phyloP scores from a whole-genome alignment of 306 rosid species.

The Acacia melanoxylon region DNA sequence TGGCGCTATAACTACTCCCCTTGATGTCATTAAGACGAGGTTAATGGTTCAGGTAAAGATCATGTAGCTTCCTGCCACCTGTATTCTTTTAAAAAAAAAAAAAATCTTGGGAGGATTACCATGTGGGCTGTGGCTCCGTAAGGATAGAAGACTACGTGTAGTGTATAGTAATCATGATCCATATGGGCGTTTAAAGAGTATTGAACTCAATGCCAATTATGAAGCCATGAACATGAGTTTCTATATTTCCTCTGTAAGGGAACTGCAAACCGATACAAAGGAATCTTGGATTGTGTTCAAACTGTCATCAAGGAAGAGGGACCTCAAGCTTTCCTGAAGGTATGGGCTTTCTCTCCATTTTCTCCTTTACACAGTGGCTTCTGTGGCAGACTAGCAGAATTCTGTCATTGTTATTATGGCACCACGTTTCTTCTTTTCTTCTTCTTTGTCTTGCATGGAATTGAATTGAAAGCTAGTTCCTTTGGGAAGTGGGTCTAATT shows the following conservation, averaged over 20 bases:
- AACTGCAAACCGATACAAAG: slow-evolving; percentile 78
- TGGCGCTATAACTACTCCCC: slow-evolving; percentile 94
- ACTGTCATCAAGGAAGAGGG: slow-evolving; percentile 91
- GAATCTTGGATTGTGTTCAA: slow-evolving; percentile 88
- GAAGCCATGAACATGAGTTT: slow-evolving; percentile 28
- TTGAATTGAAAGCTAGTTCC: background rate
- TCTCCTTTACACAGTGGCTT: slow-evolving; percentile 7
- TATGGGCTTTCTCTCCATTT: slow-evolving; percentile 36
- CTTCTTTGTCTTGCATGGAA: background rate
- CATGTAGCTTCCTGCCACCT: slow-evolving; percentile 10
- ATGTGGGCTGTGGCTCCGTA: slow-evolving; percentile 5
- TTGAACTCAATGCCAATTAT: slow-evolving; percentile 26
- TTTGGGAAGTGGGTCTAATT: background rate
- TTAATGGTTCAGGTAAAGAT: slow-evolving; percentile 80
- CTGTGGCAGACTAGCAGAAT: slow-evolving; percentile 14
- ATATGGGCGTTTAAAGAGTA: slow-evolving; percentile 12
- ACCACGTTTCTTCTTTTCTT: background rate
- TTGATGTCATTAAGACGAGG: slow-evolving; percentile 94
- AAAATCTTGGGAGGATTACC: background rate
- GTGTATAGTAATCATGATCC: slow-evolving; percentile 18
- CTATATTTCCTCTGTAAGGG: slow-evolving; percentile 55
- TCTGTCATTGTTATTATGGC: slow-evolving; percentile 9
- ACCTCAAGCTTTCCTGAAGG: slow-evolving; percentile 79
- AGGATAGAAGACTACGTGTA: background rate
- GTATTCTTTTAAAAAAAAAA: no score